These are phyloP conservation scores for Trichoderma semiorbis DNA, from an alignment of 2,329 filamentous ascomycete genomes.

Conservation along the genomic window DNA sequence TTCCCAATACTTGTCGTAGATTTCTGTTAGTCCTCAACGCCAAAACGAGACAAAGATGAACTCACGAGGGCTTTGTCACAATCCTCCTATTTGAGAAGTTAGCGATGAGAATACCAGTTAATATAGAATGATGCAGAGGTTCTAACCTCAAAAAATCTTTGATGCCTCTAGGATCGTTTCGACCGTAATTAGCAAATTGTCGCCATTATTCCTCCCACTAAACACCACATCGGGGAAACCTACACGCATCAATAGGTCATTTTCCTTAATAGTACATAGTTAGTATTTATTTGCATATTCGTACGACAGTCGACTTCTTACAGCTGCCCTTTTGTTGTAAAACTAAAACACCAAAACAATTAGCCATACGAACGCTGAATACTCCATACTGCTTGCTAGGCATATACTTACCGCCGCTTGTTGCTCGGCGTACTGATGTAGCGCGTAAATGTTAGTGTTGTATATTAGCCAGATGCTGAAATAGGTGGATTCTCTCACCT, in stretches of 20 bases:
- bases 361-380: not conserved
- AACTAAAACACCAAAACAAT: not conserved
- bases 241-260: not conserved
- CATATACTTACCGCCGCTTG: not conserved
- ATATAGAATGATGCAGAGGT: not conserved
- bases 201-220: not conserved
- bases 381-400: not conserved
- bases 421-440: not conserved
- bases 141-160: not conserved
- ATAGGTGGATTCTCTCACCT: not conserved
- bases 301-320: no score
- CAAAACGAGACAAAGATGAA: no score
- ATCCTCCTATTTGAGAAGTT: no score
- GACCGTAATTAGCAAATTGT: not conserved
- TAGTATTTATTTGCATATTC: not conserved
- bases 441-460: not conserved
- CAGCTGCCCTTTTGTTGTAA: accelerated
- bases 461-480: not conserved
- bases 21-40: no score
- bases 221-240: not conserved
- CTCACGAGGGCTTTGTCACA: no score
- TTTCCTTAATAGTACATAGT: not conserved
- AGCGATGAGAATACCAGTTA: no score
- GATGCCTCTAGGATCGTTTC: not conserved
- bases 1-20: no score